Percentiles rank a stretch among this genome's conserved stretches.
Conservation (phyloP, 176 grass and related monocot genomes). For the Elymus sibiricus region DNA sequence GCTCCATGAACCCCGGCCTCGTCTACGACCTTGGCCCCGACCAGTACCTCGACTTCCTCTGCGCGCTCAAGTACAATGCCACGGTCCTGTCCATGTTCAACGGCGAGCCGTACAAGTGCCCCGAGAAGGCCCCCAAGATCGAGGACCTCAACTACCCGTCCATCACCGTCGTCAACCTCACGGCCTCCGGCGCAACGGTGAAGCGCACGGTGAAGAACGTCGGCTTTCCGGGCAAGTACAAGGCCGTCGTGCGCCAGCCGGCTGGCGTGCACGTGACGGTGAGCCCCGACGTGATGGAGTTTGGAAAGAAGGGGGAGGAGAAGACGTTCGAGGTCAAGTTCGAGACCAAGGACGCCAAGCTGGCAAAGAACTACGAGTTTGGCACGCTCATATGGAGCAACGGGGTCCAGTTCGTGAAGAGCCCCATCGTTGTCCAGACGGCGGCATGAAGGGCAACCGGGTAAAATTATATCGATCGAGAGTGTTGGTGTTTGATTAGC, state of each 20-base stretch:
- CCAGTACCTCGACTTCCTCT: conserved; percentile 80
- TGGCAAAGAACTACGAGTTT: conserved; percentile 38
- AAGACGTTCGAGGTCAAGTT: conserved; percentile 56
- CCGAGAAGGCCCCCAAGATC: conserved; percentile 11
- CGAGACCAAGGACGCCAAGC: neutral
- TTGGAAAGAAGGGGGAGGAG: conserved; percentile 49
- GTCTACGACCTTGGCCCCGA: conserved; percentile 57
- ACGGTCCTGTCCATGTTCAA: conserved; percentile 39
- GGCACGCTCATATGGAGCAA: conserved; percentile 59
- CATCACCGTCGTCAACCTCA: conserved; percentile 48
- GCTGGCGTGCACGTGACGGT: conserved; percentile 43
- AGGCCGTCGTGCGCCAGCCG: conserved; percentile 26
- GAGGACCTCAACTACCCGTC: conserved; percentile 82
- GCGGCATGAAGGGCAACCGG: neutral
- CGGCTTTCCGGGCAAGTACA: conserved; percentile 40
- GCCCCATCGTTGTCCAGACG: conserved; percentile 42
- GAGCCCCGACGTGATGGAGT: conserved; percentile 30
- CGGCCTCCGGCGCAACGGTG: neutral
- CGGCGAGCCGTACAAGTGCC: conserved; percentile 42
- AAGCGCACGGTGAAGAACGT: conserved; percentile 70
- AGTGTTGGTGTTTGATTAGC: neutral
- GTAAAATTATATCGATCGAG: neutral
- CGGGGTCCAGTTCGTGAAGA: conserved; percentile 50
- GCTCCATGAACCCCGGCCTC: conserved; percentile 58
- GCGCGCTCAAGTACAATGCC: conserved; percentile 53